Conservation (phyloP, 2,329 filamentous ascomycete genomes). For the Xylaria sp. region DNA sequence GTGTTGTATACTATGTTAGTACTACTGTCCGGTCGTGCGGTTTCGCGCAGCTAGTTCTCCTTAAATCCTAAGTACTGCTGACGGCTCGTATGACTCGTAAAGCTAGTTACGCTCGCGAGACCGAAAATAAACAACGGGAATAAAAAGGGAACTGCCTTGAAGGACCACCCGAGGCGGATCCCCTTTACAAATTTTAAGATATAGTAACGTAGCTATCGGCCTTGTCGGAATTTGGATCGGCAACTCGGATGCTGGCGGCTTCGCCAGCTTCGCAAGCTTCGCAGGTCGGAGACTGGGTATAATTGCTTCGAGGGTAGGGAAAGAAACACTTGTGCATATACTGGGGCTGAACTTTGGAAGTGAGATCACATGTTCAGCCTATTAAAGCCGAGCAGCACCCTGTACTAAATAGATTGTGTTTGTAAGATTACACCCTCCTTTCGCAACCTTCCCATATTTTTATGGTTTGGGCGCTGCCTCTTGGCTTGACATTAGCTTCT, state of each 20-base stretch:
- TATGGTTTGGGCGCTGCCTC: too few species aligned
- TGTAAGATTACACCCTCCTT: too few species aligned
- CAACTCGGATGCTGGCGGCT: not conserved
- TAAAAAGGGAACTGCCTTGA: not conserved
- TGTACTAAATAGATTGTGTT: too few species aligned
- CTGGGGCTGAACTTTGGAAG: too few species aligned
- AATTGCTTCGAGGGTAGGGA: not conserved
- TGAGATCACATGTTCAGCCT: too few species aligned
- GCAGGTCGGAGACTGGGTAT: not conserved
- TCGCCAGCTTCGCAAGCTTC: not conserved
- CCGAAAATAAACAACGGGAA: not conserved
- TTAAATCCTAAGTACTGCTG: not conserved
- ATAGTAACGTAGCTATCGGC: not conserved
- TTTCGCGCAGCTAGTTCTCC: not conserved
- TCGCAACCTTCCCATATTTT: too few species aligned
- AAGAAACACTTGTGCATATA: too few species aligned
- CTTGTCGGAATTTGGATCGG: not conserved
- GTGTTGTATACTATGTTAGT: not conserved
- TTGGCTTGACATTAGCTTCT: too few species aligned
- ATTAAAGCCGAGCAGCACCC: too few species aligned
- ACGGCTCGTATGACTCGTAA: not conserved
- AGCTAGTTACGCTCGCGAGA: not conserved
- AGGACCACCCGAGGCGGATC: not conserved
- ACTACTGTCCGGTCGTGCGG: not conserved
- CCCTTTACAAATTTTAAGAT: not conserved